Base-by-base conservation (phyloP, 768 basidiomycete species). In the Tubosaeta brunneosetosa region DNA sequence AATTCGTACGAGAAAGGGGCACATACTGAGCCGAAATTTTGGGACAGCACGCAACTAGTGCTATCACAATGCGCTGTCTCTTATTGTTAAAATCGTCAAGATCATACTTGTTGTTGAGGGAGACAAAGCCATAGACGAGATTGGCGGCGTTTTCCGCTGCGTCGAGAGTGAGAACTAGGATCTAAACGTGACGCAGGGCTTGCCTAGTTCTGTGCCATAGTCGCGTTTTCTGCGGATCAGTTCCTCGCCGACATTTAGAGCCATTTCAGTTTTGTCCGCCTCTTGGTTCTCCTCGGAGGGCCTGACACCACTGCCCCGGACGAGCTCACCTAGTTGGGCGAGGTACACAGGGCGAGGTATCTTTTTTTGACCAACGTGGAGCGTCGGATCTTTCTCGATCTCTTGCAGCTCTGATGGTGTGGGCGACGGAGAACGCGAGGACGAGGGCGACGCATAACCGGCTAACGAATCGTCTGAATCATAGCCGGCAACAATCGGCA, bases 61-160 rank as follows among this genome's bases (percentile, higher is more conserved):
- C 93, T 59, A 76, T 87, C 38, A 95, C 64, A 16, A 88, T 81
- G 2, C 75, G 82, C 66, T 94, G 91, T 44, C 91, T 77, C 58
- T 86, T 85, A 38, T 76, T 72, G 11, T 88, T 81, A 57, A 98
- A 98, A 4, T 72, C 78, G 1, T 85, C 82, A 14, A 94, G 71
- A n/a, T 97, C 85, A 59, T 80, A 98, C 58, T 90, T 89, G 62
- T 98, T 78, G 55, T 91, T 84, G 47, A 98, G 69, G 4, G 80
- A 82, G 16, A 93, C 66, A 6, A 94, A 73, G 2, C 81, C 82
- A 52, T 88, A 82, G 0, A 81, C 80, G 7, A 98, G 77, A 61
- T 93, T 85, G 43, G 87, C 84, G 0, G 93, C 86, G 63, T 95
- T 95, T 69, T 99, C 95, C 53, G 85, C 95, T 98, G 57, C 27